Percentiles rank a stretch among this genome's conserved stretches.
Conservation (phyloP, 768 basidiomycete genomes). For the Steccherinum ochraceum region DNA sequence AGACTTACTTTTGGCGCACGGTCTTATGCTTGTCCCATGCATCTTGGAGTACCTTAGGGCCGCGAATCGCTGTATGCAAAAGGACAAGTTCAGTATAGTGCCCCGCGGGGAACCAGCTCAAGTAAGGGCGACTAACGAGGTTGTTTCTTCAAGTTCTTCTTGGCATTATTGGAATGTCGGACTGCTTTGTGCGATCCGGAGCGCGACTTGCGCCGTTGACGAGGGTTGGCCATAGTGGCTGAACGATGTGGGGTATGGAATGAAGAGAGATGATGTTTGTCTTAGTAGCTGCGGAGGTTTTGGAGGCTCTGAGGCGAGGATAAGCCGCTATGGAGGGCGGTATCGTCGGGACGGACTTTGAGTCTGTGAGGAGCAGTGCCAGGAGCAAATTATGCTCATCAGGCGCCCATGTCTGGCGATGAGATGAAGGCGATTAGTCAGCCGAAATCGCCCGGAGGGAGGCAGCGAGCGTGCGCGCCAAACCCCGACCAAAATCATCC, state of each 20-base stretch:
- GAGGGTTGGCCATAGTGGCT: slow-evolving; percentile 79
- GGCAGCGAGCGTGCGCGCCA: no score
- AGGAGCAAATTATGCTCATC: background rate
- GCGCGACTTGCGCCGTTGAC: slow-evolving; percentile 82
- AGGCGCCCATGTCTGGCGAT: no score
- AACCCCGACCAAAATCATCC: background rate
- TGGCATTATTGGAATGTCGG: slow-evolving; percentile 67
- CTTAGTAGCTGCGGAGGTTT: no score
- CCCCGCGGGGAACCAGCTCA: slow-evolving; percentile 5
- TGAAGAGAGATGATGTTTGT: no score
- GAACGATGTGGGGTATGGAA: no score
- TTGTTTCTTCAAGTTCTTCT: slow-evolving; percentile 72
- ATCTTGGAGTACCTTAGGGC: slow-evolving; percentile 74
- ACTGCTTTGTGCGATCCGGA: slow-evolving; percentile 71
- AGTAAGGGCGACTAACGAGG: slow-evolving; percentile 58
- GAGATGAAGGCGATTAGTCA: no score
- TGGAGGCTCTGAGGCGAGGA: no score
- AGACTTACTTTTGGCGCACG: slow-evolving; percentile 82
- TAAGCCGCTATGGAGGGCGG: no score
- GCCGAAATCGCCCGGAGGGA: no score
- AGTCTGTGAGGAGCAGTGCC: no score
- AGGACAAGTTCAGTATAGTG: slow-evolving; percentile 10
- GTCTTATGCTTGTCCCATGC: slow-evolving; percentile 88
- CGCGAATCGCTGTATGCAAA: slow-evolving; percentile 56
- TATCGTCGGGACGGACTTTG: no score